Conservation (phyloP, 768 basidiomycete genomes). For the Amanita phalloides region DNA sequence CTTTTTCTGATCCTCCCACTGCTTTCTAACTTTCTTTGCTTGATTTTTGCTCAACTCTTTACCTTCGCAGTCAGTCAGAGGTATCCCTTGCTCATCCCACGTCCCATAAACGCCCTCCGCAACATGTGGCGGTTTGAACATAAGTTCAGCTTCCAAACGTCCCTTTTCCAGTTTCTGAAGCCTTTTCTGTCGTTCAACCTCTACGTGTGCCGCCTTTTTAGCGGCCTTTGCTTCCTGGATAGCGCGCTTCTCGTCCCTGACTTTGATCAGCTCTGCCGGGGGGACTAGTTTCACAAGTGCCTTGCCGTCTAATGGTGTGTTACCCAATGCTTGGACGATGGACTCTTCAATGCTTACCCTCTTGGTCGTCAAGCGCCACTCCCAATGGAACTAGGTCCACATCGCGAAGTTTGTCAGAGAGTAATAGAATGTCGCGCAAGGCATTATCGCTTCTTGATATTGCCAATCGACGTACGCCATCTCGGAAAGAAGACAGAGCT, state of each 20-base stretch:
- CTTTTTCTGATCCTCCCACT: constrained; percentile 63
- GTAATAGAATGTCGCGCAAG: constrained; percentile 69
- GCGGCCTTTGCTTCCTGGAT: constrained; percentile 64
- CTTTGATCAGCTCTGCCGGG: constrained; percentile 69
- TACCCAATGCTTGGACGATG: constrained; percentile 6
- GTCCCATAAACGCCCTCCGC: constrained; percentile 62
- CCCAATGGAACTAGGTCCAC: constrained; percentile 87
- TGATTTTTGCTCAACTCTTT: constrained; percentile 77
- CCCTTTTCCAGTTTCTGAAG: constrained; percentile 71
- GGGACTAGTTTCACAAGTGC: constrained; percentile 90
- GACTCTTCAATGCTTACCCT: constrained; percentile 40
- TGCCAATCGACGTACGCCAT: constrained; percentile 75
- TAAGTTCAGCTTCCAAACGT: constrained; percentile 54
- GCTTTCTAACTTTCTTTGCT: constrained; percentile 69
- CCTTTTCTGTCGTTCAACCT: constrained; percentile 57
- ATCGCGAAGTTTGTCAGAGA: constrained; percentile 83
- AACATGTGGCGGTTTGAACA: constrained; percentile 81
- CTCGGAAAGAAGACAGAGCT: constrained; percentile 81
- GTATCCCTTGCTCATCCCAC: constrained; percentile 76
- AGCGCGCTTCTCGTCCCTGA: constrained; percentile 82
- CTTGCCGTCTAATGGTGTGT: constrained; percentile 59
- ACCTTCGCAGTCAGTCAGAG: constrained; percentile 76
- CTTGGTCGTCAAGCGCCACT: constrained; percentile 93
- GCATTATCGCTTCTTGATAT: constrained; percentile 59
- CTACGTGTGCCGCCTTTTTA: constrained; percentile 64